These are phyloP conservation scores for Aspergillus indologenus DNA, from an alignment of 495 filamentous ascomycete species.

Conservation along the genomic window DNA sequence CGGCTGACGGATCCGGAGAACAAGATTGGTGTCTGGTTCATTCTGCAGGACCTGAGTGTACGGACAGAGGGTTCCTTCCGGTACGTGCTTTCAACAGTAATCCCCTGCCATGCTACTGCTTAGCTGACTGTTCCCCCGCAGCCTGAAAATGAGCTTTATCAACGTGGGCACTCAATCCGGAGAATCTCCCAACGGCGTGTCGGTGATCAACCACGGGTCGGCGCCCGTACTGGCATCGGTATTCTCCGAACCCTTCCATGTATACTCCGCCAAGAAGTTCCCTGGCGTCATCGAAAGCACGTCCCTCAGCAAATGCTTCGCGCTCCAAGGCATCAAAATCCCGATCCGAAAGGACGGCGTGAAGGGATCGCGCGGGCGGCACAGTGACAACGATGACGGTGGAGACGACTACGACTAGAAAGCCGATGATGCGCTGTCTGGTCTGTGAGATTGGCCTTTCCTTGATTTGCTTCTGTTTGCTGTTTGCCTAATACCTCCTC, in stretches of 20 bases:
- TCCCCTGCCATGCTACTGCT: neutral
- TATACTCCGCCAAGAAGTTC: constrained; percentile 96
- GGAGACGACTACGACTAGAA: constrained; percentile 37
- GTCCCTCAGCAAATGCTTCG: constrained; percentile 88
- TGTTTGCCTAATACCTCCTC: constrained; percentile 9
- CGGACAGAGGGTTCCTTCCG: constrained; percentile 88
- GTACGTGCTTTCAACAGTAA: constrained; percentile 45
- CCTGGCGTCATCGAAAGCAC: constrained; percentile 96
- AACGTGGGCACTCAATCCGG: constrained; percentile 62
- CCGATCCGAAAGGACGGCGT: constrained; percentile 85
- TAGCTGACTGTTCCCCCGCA: constrained; percentile 18
- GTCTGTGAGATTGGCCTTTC: neutral
- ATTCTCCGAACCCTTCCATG: constrained; percentile 88
- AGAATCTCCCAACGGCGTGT: constrained; percentile 34
- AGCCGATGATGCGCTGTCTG: too few relatives aligned
- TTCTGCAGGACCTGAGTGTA: constrained; percentile 92
- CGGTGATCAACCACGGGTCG: constrained; percentile 68
- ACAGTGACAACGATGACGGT: constrained; percentile 61
- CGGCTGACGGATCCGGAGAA: constrained; percentile 77
- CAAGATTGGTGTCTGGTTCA: constrained; percentile 93
- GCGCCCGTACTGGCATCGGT: constrained; percentile 83
- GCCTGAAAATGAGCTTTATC: constrained; percentile 76
- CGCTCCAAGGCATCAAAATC: constrained; percentile 93
- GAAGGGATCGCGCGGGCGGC: constrained; percentile 56
- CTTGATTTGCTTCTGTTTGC: neutral